Conservation (phyloP, 1,284 basidiomycete genomes). For the Omphalotus olearius region DNA sequence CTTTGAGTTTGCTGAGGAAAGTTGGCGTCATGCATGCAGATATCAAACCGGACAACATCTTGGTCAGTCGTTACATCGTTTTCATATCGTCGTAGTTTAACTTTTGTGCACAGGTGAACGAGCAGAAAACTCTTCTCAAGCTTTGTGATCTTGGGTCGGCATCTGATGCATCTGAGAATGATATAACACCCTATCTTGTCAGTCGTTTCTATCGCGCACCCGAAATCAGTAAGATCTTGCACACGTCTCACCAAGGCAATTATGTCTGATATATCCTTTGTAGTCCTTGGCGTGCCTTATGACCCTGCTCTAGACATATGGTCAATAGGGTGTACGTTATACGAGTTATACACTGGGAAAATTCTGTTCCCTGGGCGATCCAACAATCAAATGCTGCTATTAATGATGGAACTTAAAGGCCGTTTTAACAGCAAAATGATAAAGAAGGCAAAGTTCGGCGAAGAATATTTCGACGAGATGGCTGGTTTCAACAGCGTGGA, state of each 20-base stretch:
- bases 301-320: slow-evolving; percentile 94
- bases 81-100: slow-evolving; percentile 3
- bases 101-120: slow-evolving; percentile 69
- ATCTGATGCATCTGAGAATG: slow-evolving; percentile 89
- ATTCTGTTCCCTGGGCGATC: slow-evolving; percentile 96
- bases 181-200: slow-evolving; percentile 97
- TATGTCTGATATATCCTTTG: slow-evolving; percentile 1
- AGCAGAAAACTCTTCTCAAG: slow-evolving; percentile 91
- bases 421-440: slow-evolving; percentile 92
- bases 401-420: slow-evolving; percentile 97
- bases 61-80: slow-evolving; percentile 48
- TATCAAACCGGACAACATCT: slow-evolving; percentile 95
- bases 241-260: slow-evolving; percentile 16
- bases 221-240: slow-evolving; percentile 82
- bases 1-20: slow-evolving; percentile 83
- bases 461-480: slow-evolving; percentile 92
- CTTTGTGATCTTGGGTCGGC: slow-evolving; percentile 97
- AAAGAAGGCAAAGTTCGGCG: slow-evolving; percentile 90
- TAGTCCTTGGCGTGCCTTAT: slow-evolving; percentile 93
- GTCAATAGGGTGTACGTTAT: slow-evolving; percentile 97
- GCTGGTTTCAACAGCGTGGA: slow-evolving; percentile 80
- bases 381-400: slow-evolving; percentile 97
- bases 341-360: slow-evolving; percentile 97
- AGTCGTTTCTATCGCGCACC: slow-evolving; percentile 98
- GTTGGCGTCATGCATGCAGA: slow-evolving; percentile 96